Conservation (phyloP, 1,284 basidiomycete genomes). For the Athelia sp. region DNA sequence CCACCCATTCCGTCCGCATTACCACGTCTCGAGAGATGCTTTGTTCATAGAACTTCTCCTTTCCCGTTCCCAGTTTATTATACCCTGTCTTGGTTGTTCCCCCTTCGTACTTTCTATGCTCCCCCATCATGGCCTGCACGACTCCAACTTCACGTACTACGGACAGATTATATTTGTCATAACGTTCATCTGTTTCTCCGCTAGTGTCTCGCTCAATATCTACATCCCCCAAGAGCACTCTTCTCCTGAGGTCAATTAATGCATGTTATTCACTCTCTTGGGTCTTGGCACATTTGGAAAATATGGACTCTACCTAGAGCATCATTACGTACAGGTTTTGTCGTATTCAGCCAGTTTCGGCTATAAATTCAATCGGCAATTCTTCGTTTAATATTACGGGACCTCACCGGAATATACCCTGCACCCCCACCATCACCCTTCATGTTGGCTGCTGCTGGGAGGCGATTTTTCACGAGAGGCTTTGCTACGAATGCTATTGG, state of each 20-base stretch:
- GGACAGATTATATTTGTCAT: conserved; percentile 5
- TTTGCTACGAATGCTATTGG: conserved; percentile 44
- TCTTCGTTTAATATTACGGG: too few species aligned
- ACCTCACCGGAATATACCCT: too few species aligned
- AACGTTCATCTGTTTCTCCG: conserved; percentile 9
- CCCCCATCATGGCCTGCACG: conserved; percentile 32
- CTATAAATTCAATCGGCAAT: too few species aligned
- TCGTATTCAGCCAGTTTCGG: too few species aligned
- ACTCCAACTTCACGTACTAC: conserved; percentile 11
- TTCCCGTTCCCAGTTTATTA: conserved; percentile 14
- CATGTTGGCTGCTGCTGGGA: conserved; percentile 36
- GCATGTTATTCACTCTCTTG: too few species aligned
- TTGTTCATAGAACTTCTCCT: neutral
- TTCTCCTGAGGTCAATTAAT: too few species aligned
- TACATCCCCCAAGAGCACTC: too few species aligned
- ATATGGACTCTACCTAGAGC: too few species aligned
- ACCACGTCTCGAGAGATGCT: neutral
- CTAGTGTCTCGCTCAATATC: neutral
- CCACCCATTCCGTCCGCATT: conserved; percentile 5
- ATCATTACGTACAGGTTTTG: too few species aligned
- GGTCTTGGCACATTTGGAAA: too few species aligned
- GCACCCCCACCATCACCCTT: neutral
- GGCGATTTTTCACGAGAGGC: conserved; percentile 29
- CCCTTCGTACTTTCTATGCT: conserved; percentile 12
- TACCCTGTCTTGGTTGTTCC: conserved; percentile 18